Percentiles rank a stretch among this genome's conserved stretches.
These are phyloP conservation scores for Botryotinia convoluta DNA, from an alignment of 2,329 filamentous ascomycete species.

Conservation along the genomic window DNA sequence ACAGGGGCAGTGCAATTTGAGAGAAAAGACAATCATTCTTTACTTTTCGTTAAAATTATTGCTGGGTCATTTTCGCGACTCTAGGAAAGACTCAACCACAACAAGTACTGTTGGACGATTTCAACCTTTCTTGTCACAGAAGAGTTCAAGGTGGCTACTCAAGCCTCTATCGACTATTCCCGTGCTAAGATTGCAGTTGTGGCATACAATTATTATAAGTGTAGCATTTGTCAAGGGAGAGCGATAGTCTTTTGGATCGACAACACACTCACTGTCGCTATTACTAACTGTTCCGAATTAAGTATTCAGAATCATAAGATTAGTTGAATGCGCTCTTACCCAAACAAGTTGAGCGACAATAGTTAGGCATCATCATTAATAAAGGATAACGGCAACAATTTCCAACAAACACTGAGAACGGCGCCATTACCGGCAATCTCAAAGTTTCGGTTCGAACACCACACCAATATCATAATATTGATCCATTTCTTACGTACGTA, in stretches of 20 bases:
- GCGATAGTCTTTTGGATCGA: not conserved
- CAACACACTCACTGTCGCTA: not conserved
- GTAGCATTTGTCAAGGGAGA: not conserved
- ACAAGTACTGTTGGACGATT: not conserved
- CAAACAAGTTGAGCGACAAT: no score
- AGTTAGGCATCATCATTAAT: not conserved
- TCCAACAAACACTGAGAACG: not conserved
- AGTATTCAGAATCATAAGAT: not conserved
- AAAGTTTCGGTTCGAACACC: no score
- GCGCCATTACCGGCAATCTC: not conserved
- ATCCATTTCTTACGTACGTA: not conserved
- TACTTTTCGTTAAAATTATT: not conserved
- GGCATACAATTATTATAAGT: not conserved
- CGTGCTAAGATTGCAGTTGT: not conserved
- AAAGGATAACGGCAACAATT: not conserved
- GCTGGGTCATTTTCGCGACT: not conserved
- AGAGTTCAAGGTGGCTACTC: not conserved
- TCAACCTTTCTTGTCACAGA: not conserved
- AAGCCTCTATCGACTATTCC: not conserved
- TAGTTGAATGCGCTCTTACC: not conserved
- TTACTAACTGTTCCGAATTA: not conserved
- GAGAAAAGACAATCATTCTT: not conserved
- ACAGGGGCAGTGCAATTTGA: not conserved
- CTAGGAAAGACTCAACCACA: not conserved
- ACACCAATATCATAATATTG: not conserved